Percentiles rank a stretch among this genome's conserved stretches.
These are phyloP conservation scores for Lactarius quietus DNA, from an alignment of 768 basidiomycete genomes.

Conservation along the genomic window DNA sequence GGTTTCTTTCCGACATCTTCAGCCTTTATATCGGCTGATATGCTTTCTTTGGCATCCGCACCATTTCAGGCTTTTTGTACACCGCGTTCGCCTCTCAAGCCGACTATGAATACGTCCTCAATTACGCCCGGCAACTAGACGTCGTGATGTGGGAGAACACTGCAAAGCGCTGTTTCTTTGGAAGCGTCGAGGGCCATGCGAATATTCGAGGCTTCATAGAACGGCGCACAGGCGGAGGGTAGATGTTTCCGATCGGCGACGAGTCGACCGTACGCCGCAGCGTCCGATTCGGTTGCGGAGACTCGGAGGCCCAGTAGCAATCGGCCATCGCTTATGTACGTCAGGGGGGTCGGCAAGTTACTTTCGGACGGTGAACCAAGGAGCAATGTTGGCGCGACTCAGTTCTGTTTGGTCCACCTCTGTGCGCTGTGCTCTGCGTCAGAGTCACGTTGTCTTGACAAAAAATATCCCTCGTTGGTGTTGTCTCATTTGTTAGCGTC, in stretches of 20 bases:
- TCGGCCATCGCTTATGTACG: background rate
- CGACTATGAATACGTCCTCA: slow-evolving; percentile 83
- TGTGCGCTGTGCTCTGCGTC: background rate
- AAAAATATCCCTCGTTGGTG: background rate
- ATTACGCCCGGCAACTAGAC: slow-evolving; percentile 79
- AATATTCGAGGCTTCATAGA: slow-evolving; percentile 81
- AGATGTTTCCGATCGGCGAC: background rate
- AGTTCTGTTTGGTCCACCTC: background rate
- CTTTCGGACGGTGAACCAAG: background rate
- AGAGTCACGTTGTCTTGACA: background rate
- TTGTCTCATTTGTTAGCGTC: background rate
- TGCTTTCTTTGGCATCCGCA: background rate
- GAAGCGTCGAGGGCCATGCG: slow-evolving; percentile 68
- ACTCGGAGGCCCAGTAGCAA: background rate
- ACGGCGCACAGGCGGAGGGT: slow-evolving; percentile 47
- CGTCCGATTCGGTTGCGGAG: background rate
- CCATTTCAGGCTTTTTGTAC: slow-evolving; percentile 72
- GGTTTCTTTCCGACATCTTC: background rate
- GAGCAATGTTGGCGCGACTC: background rate
- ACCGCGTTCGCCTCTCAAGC: slow-evolving; percentile 81
- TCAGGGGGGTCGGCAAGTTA: background rate
- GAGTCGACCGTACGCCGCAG: background rate
- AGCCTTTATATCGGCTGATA: background rate
- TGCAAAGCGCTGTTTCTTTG: slow-evolving; percentile 77
- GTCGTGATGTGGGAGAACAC: slow-evolving; percentile 83